Percentiles rank a stretch among this genome's conserved stretches.
These are phyloP conservation scores for Piloderma croceum DNA, from an alignment of 768 basidiomycete genomes.

Conservation along the genomic window DNA sequence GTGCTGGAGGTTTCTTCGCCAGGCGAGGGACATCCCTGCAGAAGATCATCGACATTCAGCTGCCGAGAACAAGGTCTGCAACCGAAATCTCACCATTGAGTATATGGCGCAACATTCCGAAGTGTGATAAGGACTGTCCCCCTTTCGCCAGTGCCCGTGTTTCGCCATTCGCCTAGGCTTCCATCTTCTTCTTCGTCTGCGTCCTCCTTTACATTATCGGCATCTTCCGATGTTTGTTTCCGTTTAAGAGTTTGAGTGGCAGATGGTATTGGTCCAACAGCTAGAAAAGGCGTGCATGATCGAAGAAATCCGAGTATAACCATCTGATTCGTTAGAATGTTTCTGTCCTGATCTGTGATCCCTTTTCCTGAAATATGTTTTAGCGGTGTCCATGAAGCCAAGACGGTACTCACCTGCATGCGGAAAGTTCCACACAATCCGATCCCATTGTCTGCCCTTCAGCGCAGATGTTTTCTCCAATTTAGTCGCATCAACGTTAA, in stretches of 20 bases:
- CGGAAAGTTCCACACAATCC: slow-evolving; percentile 92
- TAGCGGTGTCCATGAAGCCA: not conserved
- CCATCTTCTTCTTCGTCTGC: slow-evolving; percentile 21
- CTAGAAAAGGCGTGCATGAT: slow-evolving; percentile 59
- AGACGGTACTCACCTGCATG: slow-evolving; percentile 66
- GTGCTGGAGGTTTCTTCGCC: slow-evolving; percentile 66
- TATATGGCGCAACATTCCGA: slow-evolving; percentile 83
- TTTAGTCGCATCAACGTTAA: slow-evolving; percentile 79
- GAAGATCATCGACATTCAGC: slow-evolving; percentile 3
- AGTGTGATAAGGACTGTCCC: slow-evolving; percentile 85
- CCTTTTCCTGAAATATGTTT: slow-evolving; percentile 57
- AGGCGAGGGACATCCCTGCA: slow-evolving; percentile 71
- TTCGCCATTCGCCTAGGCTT: slow-evolving; percentile 9
- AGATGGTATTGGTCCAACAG: slow-evolving; percentile 48
- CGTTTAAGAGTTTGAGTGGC: slow-evolving; percentile 36
- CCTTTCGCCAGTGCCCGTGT: slow-evolving; percentile 24
- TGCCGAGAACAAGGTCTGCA: slow-evolving; percentile 4
- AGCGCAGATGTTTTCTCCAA: slow-evolving; percentile 55
- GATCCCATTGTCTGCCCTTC: slow-evolving; percentile 65
- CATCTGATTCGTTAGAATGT: slow-evolving; percentile 84
- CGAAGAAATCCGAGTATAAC: slow-evolving; percentile 79
- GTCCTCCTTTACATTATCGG: slow-evolving; percentile 41
- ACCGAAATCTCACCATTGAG: slow-evolving; percentile 56
- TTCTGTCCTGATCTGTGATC: slow-evolving; percentile 89
- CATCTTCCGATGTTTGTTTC: slow-evolving; percentile 37